phyloP scores from a whole-genome alignment of 2,329 filamentous ascomycete species.

The Cercospora sesami region DNA sequence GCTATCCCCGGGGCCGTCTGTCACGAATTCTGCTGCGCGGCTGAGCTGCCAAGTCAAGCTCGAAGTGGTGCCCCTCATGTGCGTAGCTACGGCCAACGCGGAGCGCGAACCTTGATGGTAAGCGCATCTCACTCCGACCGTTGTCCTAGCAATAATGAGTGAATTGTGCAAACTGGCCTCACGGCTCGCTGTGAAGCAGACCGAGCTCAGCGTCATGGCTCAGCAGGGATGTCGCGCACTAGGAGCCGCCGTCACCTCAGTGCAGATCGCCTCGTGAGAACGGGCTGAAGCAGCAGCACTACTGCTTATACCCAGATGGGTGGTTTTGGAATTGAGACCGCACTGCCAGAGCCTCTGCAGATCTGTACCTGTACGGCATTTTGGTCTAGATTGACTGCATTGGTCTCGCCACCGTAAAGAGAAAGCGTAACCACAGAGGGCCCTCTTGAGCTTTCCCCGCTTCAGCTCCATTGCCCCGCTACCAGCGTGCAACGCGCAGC shows the following conservation, averaged over 20 bases:
- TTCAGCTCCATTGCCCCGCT: conserved; percentile 12
- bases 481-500: conserved; percentile 1
- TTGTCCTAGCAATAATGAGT: conserved; percentile 3
- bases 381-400: conserved; percentile 4
- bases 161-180: background rate
- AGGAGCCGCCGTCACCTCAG: background rate
- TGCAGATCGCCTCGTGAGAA: background rate
- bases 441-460: conserved; percentile 6
- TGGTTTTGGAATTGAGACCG: background rate
- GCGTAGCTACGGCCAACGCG: background rate
- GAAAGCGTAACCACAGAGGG: background rate
- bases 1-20: conserved; percentile 18
- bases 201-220: background rate
- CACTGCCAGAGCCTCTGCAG: conserved; percentile 11
- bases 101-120: background rate
- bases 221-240: conserved; percentile 4
- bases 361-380: conserved; percentile 5
- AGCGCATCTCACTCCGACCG: conserved; percentile 3
- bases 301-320: background rate
- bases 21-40: background rate
- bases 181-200: conserved; percentile 3
- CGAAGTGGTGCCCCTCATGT: background rate
- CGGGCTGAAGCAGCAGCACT: background rate
- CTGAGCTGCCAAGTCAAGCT: conserved; percentile 1
- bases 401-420: background rate